phyloP scores from a whole-genome alignment of 2,329 filamentous ascomycete genomes.

The Xylaria sp. region DNA sequence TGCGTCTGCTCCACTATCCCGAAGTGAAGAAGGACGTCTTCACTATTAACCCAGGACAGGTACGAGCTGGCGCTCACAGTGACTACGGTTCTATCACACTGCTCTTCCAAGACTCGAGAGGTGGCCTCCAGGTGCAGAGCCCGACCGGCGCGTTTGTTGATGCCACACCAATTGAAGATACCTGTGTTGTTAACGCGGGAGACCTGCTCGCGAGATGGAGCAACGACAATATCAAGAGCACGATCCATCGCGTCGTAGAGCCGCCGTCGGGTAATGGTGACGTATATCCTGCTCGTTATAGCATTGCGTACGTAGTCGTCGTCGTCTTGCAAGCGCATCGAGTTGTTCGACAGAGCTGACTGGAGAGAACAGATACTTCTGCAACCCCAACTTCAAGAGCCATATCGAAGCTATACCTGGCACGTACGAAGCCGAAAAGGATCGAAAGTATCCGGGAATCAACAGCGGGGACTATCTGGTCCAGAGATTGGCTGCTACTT shows the following conservation, averaged over 20 bases:
- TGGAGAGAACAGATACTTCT: conserved; percentile 73
- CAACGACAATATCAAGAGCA: conserved; percentile 91
- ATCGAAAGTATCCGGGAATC: conserved; percentile 83
- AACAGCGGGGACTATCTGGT: conserved; percentile 85
- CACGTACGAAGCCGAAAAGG: conserved; percentile 71
- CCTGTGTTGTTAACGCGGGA: conserved; percentile 89
- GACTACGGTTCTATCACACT: conserved; percentile 72
- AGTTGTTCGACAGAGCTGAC: conserved; percentile 6
- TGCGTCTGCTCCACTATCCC: conserved; percentile 83
- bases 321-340: background rate
- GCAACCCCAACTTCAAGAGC: conserved; percentile 83
- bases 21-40: conserved; percentile 74
- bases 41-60: conserved; percentile 72
- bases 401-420: conserved; percentile 84
- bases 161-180: conserved; percentile 82
- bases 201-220: conserved; percentile 89
- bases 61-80: conserved; percentile 82
- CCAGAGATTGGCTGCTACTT: conserved; percentile 80
- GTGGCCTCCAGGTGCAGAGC: conserved; percentile 55
- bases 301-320: conserved; percentile 74
- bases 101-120: conserved; percentile 67
- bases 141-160: conserved; percentile 83
- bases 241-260: conserved; percentile 89
- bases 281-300: conserved; percentile 81
- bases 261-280: conserved; percentile 71